Conservation (phyloP, 2,329 filamentous ascomycete species). For the Aureobasidium sp. region DNA sequence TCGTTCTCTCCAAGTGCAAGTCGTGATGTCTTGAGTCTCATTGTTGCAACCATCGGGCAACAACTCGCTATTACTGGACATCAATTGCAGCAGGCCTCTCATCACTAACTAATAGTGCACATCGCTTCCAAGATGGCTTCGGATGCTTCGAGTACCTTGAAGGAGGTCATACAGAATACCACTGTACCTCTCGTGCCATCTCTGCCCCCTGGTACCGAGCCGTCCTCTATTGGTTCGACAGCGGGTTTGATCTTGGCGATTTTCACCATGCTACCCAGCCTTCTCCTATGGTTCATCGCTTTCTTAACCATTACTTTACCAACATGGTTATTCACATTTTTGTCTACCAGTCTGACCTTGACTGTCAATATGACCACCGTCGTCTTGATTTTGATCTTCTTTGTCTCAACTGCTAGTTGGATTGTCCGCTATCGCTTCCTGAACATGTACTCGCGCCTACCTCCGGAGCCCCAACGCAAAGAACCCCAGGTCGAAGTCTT, state of each 20-base stretch:
- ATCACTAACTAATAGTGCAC: not conserved
- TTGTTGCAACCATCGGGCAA: not conserved
- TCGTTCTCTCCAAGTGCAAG: not conserved
- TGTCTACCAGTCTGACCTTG: slow-evolving; percentile 89
- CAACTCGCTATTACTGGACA: not conserved
- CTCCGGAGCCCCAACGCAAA: slow-evolving; percentile 90
- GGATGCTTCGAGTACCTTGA: not conserved
- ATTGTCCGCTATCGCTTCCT: slow-evolving; percentile 91
- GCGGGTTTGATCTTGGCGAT: slow-evolving; percentile 26
- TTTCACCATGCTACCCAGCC: slow-evolving; percentile 45
- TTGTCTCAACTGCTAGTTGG: slow-evolving; percentile 86
- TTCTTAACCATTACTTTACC: slow-evolving; percentile 85
- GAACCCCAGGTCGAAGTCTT: slow-evolving; percentile 94
- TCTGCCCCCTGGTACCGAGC: not conserved
- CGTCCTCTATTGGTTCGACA: not conserved
- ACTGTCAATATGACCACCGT: slow-evolving; percentile 98
- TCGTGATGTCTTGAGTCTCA: not conserved
- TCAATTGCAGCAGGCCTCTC: not conserved
- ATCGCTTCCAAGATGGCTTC: not conserved
- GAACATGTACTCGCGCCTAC: slow-evolving; percentile 92
- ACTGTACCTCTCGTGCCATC: not conserved
- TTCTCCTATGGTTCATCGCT: slow-evolving; percentile 72
- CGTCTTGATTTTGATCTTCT: slow-evolving; percentile 68
- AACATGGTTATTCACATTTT: slow-evolving; percentile 79
- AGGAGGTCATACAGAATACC: not conserved